A percentile compares a stretch with the other conserved stretches of the same genome.
These are phyloP conservation scores for Pichia occidentalis DNA, from an alignment of 805 yeast genomes.

Conservation along the genomic window DNA sequence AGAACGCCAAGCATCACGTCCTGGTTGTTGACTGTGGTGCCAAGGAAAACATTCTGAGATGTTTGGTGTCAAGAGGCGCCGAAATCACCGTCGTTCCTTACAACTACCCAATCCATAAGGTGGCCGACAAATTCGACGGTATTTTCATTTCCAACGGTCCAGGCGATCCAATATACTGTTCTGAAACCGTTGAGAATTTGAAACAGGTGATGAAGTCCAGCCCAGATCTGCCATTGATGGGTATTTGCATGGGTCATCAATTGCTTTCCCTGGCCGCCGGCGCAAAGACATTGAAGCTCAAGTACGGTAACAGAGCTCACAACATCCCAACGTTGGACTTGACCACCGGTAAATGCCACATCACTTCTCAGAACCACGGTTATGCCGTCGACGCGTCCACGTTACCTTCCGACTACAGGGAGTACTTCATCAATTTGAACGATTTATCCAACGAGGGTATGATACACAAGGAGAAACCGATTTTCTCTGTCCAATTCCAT, in stretches of 20 bases:
- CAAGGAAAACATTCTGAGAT: constrained; percentile 92
- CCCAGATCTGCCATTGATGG: constrained; percentile 81
- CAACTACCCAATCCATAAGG: constrained; percentile 85
- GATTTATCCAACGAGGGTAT: constrained; percentile 97
- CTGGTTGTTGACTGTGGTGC: constrained; percentile 98
- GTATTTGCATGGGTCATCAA: constrained; percentile 98
- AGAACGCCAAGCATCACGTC: constrained; percentile 59
- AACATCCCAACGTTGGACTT: constrained; percentile 94
- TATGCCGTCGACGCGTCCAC: constrained; percentile 88
- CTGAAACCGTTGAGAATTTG: constrained; percentile 68
- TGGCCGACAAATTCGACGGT: constrained; percentile 92
- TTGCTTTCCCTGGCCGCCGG: constrained; percentile 92
- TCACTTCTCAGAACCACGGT: constrained; percentile 98
- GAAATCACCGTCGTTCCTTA: constrained; percentile 95
- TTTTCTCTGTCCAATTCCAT: constrained; percentile 96
- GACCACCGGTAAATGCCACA: constrained; percentile 88
- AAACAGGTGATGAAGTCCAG: constrained; percentile 58
- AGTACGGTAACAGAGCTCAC: constrained; percentile 98
- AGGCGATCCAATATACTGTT: constrained; percentile 93
- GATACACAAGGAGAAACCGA: constrained; percentile 81
- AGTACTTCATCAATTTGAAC: constrained; percentile 86
- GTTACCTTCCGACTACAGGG: constrained; percentile 69
- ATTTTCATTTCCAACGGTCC: constrained; percentile 94
- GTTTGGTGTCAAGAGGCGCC: constrained; percentile 91
- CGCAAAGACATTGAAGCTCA: constrained; percentile 85